Percentiles rank a stretch among this genome's conserved stretches.
phyloP scores from a whole-genome alignment of 2,329 filamentous ascomycete genomes.

The Teratosphaeria destructans region DNA sequence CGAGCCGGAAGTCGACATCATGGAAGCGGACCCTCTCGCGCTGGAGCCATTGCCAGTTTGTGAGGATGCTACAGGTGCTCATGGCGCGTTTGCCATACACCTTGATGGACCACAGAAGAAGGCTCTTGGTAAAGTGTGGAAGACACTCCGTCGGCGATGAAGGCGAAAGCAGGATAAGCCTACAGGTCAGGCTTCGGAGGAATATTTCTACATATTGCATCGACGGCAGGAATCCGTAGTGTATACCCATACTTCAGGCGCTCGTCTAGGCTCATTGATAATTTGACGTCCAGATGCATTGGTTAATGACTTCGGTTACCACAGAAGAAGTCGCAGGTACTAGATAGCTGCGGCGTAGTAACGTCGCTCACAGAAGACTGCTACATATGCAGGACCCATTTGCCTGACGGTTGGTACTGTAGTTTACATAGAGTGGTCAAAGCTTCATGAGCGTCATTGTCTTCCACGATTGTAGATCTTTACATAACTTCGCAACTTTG shows the following conservation, averaged over 20 bases:
- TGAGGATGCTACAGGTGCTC: conserved; percentile 26
- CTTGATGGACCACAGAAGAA: conserved; percentile 7
- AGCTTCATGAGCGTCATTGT: background rate
- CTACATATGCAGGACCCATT: background rate
- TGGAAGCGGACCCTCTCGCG: conserved; percentile 41
- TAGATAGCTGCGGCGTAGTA: background rate
- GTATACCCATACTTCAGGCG: background rate
- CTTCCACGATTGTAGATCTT: background rate
- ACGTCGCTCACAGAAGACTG: background rate
- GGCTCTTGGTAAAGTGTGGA: conserved; percentile 18
- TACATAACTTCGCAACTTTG: background rate
- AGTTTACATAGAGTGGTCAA: background rate
- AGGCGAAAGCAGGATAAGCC: background rate
- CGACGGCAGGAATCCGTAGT: background rate
- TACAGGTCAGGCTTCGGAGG: background rate
- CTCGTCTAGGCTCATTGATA: background rate
- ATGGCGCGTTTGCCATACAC: conserved; percentile 35
- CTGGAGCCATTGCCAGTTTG: conserved; percentile 41
- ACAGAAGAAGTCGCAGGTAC: background rate
- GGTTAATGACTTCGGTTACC: background rate
- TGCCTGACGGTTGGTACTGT: no score
- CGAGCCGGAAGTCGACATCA: conserved; percentile 12
- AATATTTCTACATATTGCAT: background rate
- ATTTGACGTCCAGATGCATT: background rate
- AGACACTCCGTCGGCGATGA: conserved; percentile 13